phyloP scores from a whole-genome alignment of 371 early-diverging fungal genomes.

The Apophysomyces ossiformis region DNA sequence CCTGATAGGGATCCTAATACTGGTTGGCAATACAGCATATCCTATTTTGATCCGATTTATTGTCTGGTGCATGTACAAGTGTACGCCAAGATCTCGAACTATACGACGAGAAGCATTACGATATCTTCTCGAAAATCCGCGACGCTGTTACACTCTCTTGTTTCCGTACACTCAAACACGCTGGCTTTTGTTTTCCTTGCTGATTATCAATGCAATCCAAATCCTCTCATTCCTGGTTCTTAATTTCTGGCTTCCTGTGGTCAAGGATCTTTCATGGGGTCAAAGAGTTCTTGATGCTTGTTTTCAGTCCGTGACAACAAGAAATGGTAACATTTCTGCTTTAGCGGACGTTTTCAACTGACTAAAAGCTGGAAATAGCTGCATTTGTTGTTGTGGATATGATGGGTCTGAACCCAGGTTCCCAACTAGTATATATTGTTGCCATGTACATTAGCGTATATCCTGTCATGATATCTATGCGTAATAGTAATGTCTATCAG shows the following conservation, averaged over 20 bases:
- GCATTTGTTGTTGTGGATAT: conserved; percentile 35
- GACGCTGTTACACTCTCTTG: conserved; percentile 48
- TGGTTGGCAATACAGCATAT: conserved; percentile 52
- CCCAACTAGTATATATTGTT: conserved; percentile 34
- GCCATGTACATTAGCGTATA: conserved; percentile 47
- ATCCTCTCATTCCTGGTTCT: conserved; percentile 34
- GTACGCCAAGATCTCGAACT: conserved; percentile 32
- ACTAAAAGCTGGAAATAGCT: conserved; percentile 18
- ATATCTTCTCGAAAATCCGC: conserved; percentile 48
- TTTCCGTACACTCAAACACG: conserved; percentile 45
- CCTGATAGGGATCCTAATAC: conserved; percentile 30
- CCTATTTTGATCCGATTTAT: conserved; percentile 38
- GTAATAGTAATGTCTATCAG: conserved; percentile 45
- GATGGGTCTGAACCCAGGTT: conserved; percentile 33
- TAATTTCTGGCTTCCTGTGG: conserved; percentile 45
- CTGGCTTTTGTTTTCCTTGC: conserved; percentile 41
- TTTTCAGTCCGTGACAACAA: conserved; percentile 46
- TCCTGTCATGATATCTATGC: conserved; percentile 44
- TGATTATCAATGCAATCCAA: conserved; percentile 39
- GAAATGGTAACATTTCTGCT: conserved; percentile 34
- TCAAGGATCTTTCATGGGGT: conserved; percentile 30
- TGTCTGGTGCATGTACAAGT: conserved; percentile 39
- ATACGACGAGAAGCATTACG: conserved; percentile 41
- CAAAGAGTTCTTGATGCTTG: conserved; percentile 37
- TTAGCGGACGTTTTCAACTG: not conserved